Conservation (phyloP, 345 rosid species). For the Salix exigua region DNA sequence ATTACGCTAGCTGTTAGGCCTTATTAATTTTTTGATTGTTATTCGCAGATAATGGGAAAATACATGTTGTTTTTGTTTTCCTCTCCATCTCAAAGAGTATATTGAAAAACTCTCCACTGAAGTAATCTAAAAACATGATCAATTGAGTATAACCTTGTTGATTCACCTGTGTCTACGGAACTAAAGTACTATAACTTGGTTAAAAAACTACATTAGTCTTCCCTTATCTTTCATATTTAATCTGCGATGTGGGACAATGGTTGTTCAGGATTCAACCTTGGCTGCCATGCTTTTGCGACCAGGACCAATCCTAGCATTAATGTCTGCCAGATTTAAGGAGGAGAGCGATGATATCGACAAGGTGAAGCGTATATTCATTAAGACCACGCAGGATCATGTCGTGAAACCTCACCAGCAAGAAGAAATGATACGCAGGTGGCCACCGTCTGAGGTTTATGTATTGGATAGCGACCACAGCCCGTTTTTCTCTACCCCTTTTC, state of each 20-base stretch:
- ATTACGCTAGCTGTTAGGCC: no score
- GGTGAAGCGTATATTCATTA: conserved; percentile 62
- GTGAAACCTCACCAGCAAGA: conserved; percentile 77
- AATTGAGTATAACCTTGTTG: no score
- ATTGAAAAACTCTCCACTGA: no score
- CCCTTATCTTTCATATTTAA: no score
- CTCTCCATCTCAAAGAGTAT: no score
- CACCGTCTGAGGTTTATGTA: conserved; percentile 48
- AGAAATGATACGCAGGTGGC: conserved; percentile 68
- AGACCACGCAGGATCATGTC: conserved; percentile 55
- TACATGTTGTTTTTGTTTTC: no score
- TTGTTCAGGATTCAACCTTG: conserved; percentile 57
- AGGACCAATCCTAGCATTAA: conserved; percentile 57
- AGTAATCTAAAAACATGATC: no score
- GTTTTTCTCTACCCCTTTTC: conserved; percentile 65
- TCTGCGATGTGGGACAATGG: background rate
- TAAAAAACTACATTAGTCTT: no score
- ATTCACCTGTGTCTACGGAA: no score
- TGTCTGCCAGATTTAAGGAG: conserved; percentile 38
- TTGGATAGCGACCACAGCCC: conserved; percentile 86
- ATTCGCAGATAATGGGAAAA: no score
- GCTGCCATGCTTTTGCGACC: conserved; percentile 73
- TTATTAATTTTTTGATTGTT: no score
- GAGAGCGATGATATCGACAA: conserved; percentile 16
- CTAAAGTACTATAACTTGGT: no score